Evolutionary conservation across 306 rosid genomes (phyloP), one percentile per base, ranked within the genome.

Genomic region (Hippophae gyantsensis): DNA sequence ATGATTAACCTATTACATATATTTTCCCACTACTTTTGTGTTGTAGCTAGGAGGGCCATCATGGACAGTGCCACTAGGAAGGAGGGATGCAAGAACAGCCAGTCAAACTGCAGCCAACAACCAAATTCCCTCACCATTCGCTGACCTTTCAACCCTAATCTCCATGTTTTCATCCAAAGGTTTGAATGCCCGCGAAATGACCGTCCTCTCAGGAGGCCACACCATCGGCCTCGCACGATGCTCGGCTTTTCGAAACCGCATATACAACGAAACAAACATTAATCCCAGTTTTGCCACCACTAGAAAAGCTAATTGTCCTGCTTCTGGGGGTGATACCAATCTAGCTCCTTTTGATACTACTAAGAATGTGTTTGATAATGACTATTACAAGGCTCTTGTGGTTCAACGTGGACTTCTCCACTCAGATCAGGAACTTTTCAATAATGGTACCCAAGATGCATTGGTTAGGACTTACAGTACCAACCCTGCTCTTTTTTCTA

Each of bases 351-450:
- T 87, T 2, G 95, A 90, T 46, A 2, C 27, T 12, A 61, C 86
- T 9, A 64, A 72, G 0, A 54, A 13, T 5, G 9, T 0, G 0
- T 90, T 90, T 48, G 97, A 90, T 13, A 90, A 84, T 50, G 69
- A 10, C 9, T 90, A 90, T 70, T 87, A 63, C 62, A 45, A 3
- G 7, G 79, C 76, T 56, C 81, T 90, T 3, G 63, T 75, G 26
- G 66, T 52, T 56, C 40, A 8, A 2, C 88, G 86, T 10, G 98
- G 93, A 1, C 79, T 92, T 13, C 79, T 92, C 13, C 81, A 71
- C 32, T 87, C 98, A 0, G 98, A 92, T 42, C 98, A 87, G 75
- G 79, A 55, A 70, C 81, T 92, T 40, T 85, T 85, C 78, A 73
- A 76, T 54, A 61, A 58, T 12, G 92, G 80, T 0, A 67, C 84